phyloP scores from a whole-genome alignment of 805 yeast genomes.

The Barnettozyma salicaria region DNA sequence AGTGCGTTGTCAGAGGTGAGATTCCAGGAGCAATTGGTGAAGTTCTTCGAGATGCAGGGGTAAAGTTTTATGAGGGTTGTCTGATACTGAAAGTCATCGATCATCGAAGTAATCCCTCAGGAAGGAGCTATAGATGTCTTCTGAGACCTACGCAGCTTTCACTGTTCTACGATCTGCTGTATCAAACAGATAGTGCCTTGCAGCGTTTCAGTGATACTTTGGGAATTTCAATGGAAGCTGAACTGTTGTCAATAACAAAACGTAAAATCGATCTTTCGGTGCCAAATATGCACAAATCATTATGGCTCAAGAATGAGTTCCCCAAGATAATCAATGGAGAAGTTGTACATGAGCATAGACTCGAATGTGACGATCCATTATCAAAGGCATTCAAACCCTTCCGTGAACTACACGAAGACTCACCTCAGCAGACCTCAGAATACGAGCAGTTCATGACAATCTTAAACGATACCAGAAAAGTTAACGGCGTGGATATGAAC shows the following conservation, averaged over 20 bases:
- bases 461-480: slow-evolving; percentile 39
- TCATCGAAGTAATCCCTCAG: slow-evolving; percentile 47
- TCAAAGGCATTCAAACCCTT: slow-evolving; percentile 38
- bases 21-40: slow-evolving; percentile 89
- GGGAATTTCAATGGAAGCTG: slow-evolving; percentile 82
- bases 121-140: slow-evolving; percentile 65
- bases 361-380: slow-evolving; percentile 31
- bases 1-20: slow-evolving; percentile 71
- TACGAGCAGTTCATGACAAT: slow-evolving; percentile 87
- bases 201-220: slow-evolving; percentile 69
- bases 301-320: slow-evolving; percentile 22
- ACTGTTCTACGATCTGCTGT: slow-evolving; percentile 76
- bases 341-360: slow-evolving; percentile 34
- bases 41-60: slow-evolving; percentile 79
- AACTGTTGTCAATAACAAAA: slow-evolving; percentile 69
- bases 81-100: slow-evolving; percentile 81
- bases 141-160: slow-evolving; percentile 77
- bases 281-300: slow-evolving; percentile 31
- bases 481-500: slow-evolving; percentile 22
- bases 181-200: slow-evolving; percentile 70
- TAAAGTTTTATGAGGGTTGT: slow-evolving; percentile 85
- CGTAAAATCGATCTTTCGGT: slow-evolving; percentile 73
- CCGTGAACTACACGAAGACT: slow-evolving; percentile 57
- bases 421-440: slow-evolving; percentile 71
- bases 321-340: slow-evolving; percentile 34